Evolutionary conservation across 805 yeast species (phyloP).

Genomic region (Schizosaccharomyces cryophilus): DNA sequence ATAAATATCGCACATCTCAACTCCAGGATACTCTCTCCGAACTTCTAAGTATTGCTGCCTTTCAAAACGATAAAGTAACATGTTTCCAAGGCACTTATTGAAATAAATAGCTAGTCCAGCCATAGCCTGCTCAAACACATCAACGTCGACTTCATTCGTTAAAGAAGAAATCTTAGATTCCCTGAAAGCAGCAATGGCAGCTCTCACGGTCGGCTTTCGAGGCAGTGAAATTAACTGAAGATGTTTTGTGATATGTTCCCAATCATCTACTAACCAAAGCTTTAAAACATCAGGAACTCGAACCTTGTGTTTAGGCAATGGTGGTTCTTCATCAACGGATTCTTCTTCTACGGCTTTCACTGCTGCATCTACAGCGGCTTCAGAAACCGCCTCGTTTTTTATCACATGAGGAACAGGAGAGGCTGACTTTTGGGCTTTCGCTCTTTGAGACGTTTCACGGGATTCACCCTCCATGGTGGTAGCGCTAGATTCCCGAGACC

Average conservation of each 20-base stretch:
- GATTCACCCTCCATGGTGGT: not conserved
- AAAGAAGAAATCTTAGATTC: constrained; percentile 11
- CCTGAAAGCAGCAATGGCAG: constrained; percentile 30
- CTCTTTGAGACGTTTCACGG: not conserved
- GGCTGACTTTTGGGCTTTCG: not conserved
- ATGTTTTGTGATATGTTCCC: constrained; percentile 76
- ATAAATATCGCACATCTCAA: constrained; percentile 26
- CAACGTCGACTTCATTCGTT: constrained; percentile 18
- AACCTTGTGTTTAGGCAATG: constrained; percentile 27
- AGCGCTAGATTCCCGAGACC: constrained; percentile 2
- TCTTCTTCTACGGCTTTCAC: not conserved
- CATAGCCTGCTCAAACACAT: constrained; percentile 40
- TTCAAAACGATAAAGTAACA: constrained; percentile 52
- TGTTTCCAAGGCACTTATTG: constrained; percentile 42
- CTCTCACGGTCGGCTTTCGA: constrained; percentile 25
- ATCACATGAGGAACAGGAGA: not conserved
- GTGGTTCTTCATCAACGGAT: constrained; percentile 14
- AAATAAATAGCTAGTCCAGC: constrained; percentile 50
- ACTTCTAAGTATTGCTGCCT: constrained; percentile 43
- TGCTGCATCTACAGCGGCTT: not conserved
- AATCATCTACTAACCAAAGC: constrained; percentile 59
- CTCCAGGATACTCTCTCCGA: constrained; percentile 12
- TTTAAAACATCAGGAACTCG: constrained; percentile 44
- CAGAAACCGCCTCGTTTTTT: not conserved
- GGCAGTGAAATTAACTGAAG: constrained; percentile 33